Base-by-base conservation (phyloP, 2,329 filamentous ascomycete species). In the Arachnopeziza araneosa region DNA sequence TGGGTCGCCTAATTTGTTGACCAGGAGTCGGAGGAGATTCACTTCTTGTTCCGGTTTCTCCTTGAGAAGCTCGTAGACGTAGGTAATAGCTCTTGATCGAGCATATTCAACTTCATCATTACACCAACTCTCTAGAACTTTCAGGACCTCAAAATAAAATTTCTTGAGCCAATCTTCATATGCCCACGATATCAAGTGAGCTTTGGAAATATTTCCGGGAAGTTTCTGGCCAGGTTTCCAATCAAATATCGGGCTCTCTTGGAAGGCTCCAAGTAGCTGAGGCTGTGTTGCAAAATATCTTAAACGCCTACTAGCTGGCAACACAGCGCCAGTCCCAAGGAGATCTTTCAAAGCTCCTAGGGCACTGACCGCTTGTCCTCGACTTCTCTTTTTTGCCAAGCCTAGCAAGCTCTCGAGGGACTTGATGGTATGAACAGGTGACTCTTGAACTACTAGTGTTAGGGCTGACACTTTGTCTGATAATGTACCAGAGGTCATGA, bases 1-100 rank as follows among this genome's bases (percentile, higher is more conserved):
- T 52, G 89, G 90, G 72, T 99, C 95, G 68, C 96, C 93, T 24
- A 99, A 84, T 75, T 99, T 99, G 79, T 98, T 98, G 67, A 99
- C 91, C 60, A 99, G 78, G 59, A 99, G 79, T 57, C 93, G 87
- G 62, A 99, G 79, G 64, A 99, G 78, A 73, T 99, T 99, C 58
- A 93, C 89, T 75, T 99, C 95, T 72, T 99, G 95, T 75, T 99
- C 95, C 0, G 95, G 93, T 76, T 96, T 99, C 73, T 96, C 93
- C 73, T 91, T 95, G 63, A 99, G 78, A 49, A 99, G 79, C 64
- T 93, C 92, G 72, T 88, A 98, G 48, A 98, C 88, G 69, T 96
- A 96, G 66, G 92, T 95, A 52, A 99, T 82, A 2, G 93, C 90
- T 66, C 91, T 87, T 54, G 88, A 89, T 62, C 96, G 87, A 50